Base-by-base conservation (phyloP, 148 eudicot genomes). In the Mesembryanthemum crystallinum region DNA sequence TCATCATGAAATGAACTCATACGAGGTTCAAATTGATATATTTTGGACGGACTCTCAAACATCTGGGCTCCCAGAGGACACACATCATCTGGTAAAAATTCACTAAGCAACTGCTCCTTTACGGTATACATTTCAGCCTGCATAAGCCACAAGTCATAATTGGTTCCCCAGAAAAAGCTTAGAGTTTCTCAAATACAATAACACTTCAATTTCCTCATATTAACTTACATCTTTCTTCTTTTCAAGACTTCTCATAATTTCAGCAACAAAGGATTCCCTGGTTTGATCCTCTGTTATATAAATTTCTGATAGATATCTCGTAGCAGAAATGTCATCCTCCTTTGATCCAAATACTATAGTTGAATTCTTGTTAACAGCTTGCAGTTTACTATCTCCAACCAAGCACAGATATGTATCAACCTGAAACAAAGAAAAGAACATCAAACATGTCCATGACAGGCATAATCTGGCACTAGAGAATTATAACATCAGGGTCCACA, bases 351-450 rank as follows among this genome's bases (percentile, higher is more conserved):
- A 92, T 39, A 35, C 60, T 81, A 82, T 82, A 72, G 79, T 73
- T 21, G 81, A 77, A 57, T 81, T 85, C 43, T 69, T 71, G 69
- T 85, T 82, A 71, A 73, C 80, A 67, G 89, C 86, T 73, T 91
- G 89, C 79, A 95, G 77, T 83, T 95, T 95, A 88, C 90, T 87
- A 68, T 95, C 97, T 54, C 92, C 97, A 62, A 89, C 88, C 88
- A 95, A 80, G 73, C 80, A 79, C 65, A 95, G 64, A 81, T 86
- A 92, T 67, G 97, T 96, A 81, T 92, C 97, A 67, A 87, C 90
- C 98, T 95, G 90, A 69, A 45, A 67, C 49, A 42, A 78, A 62
- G 67, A 62, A 52, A 35, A 27, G 39, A 27, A 23, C 30, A 47
- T 74, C 33, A 74, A 77, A 54, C 30, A 27, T 58, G 62, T 69